Evolutionary conservation across 2,329 filamentous ascomycete genomes (phyloP), one percentile per base, ranked within the genome.

Genomic region (Westerdykella aurantiaca): DNA sequence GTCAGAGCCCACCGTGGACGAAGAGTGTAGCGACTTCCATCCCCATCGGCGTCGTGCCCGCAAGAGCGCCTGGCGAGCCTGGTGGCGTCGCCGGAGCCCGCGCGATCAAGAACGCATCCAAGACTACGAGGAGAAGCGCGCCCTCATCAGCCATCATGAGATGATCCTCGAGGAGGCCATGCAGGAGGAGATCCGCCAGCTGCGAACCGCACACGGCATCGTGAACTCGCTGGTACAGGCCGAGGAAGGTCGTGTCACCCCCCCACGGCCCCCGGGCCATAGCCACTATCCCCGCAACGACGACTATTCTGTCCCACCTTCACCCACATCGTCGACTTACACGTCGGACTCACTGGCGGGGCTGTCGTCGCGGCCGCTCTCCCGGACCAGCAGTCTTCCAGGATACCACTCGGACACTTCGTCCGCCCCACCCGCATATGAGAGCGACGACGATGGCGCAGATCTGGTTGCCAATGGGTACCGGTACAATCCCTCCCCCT

Each of bases 41-140:
- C 69, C 73, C 6, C 81, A 81, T 52, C 72, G 71, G 35, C 69
- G 72, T 25, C 76, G 77, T 23, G 77, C 77, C 16, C 70, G 75
- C 17, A 65, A 72, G 23, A 74, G 77, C 38, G 68, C 71, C 34
- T 72, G 74, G 67, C 66, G 69, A 29, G 69, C 72, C 41, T 18
- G n/a, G n/a, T 77, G 73, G 68, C 79, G 76, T 74, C 57, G 66
- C 34, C 56, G 58, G 39, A 61, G 63, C 43, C 64, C 58, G 48
- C 58, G 62, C 42, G 53, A 61, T 42, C 55, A 58, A 29, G 56
- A 53, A 39, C 64, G 57, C 34, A 59, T 63, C 25, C 53, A 53
- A 18, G 68, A 75, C 47, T 73, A 76, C 51, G 74, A 78, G 45
- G 76, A 79, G 55, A 78, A 78, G 57, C 67, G 70, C 23, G 65